Percentiles rank a stretch among this genome's conserved stretches.
These are phyloP conservation scores for Kalmusia sp. DNA, from an alignment of 2,329 filamentous ascomycete genomes.

Conservation along the genomic window DNA sequence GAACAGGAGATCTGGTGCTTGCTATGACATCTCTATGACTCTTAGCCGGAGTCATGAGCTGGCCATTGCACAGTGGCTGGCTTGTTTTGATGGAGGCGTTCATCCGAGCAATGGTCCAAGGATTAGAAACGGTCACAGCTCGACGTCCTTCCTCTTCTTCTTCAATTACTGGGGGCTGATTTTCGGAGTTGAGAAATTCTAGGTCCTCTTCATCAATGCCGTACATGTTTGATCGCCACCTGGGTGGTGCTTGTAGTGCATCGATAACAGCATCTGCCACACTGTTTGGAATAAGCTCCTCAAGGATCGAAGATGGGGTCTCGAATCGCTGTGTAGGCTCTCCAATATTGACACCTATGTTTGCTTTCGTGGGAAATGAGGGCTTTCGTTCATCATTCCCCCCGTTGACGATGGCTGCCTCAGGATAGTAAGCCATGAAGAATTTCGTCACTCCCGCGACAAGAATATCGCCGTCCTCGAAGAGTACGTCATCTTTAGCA, in stretches of 20 bases:
- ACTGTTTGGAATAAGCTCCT: background rate
- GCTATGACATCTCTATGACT: slow-evolving; percentile 7
- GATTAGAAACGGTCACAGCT: slow-evolving; percentile 51
- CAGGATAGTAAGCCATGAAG: slow-evolving; percentile 50
- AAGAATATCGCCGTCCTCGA: slow-evolving; percentile 62
- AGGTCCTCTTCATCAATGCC: slow-evolving; percentile 47
- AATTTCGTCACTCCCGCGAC: slow-evolving; percentile 53
- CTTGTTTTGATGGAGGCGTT: slow-evolving; percentile 41
- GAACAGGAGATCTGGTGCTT: slow-evolving; percentile 17
- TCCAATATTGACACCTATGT: background rate
- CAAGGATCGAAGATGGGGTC: background rate
- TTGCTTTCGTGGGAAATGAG: slow-evolving; percentile 7
- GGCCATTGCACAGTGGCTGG: slow-evolving; percentile 17
- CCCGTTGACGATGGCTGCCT: slow-evolving; percentile 13
- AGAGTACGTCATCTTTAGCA: slow-evolving; percentile 75
- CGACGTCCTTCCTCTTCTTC: slow-evolving; percentile 39
- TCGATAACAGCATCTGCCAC: background rate
- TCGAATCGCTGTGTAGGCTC: background rate
- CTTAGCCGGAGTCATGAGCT: slow-evolving; percentile 35
- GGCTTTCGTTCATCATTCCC: slow-evolving; percentile 9
- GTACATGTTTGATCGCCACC: slow-evolving; percentile 49
- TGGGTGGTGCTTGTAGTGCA: slow-evolving; percentile 7
- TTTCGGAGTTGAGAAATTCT: slow-evolving; percentile 23
- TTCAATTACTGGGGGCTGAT: slow-evolving; percentile 19
- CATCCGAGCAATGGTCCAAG: slow-evolving; percentile 59